Percentiles rank a stretch among this genome's conserved stretches.
These are phyloP conservation scores for Podospora sp. DNA, from an alignment of 495 filamentous ascomycete species.

Conservation along the genomic window DNA sequence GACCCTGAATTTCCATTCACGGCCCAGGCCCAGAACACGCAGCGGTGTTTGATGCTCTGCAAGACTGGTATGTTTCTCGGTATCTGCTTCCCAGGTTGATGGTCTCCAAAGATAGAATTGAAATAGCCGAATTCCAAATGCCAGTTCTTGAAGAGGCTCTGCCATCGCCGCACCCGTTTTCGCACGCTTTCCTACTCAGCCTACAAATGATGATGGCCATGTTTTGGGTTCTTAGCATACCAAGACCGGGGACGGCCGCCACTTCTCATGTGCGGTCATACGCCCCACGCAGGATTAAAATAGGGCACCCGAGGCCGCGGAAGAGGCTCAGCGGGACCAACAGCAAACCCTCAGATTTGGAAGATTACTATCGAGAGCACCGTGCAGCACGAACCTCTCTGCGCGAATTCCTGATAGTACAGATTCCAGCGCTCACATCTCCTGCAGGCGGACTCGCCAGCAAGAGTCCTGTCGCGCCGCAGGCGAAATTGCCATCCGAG, in stretches of 20 bases:
- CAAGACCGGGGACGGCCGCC: not conserved
- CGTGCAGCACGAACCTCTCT: not conserved
- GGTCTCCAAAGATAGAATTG: conserved; percentile 5
- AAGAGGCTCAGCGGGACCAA: not conserved
- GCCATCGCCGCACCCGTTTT: not conserved
- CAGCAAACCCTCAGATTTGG: not conserved
- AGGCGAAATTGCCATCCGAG: conserved; percentile 12
- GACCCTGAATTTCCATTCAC: not conserved
- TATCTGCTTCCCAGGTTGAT: not conserved
- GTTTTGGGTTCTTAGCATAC: not conserved
- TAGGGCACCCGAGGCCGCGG: not conserved
- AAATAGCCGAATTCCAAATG: not conserved
- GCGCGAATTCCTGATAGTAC: not conserved
- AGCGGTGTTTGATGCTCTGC: conserved; percentile 22
- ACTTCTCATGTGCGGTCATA: not conserved
- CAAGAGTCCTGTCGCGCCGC: conserved; percentile 6
- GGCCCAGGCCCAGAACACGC: not conserved
- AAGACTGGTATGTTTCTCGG: conserved; percentile 9
- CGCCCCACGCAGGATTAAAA: not conserved
- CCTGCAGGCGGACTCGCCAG: not conserved
- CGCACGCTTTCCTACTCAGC: not conserved
- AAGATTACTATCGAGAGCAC: not conserved
- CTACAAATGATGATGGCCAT: not conserved
- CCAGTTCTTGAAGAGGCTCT: not conserved
- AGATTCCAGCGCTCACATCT: not conserved